A percentile compares a stretch with the other conserved stretches of the same genome.
phyloP scores from a whole-genome alignment of 1,139 yeast genomes.

The Meyerozyma elateridarum region DNA sequence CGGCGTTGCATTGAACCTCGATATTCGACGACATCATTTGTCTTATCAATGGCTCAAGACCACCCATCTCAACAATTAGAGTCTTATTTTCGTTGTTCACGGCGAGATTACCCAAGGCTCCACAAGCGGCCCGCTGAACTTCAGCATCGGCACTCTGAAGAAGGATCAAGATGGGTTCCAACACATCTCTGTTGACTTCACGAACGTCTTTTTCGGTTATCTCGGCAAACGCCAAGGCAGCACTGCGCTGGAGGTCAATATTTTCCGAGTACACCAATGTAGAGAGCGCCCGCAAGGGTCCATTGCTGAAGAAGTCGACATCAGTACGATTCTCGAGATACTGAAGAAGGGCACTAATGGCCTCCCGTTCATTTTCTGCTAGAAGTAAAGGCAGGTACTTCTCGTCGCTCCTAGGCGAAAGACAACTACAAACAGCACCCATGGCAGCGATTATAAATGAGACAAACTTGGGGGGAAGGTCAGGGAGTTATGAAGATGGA shows the following conservation, averaged over 20 bases:
- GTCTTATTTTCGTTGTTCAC: conserved; percentile 93
- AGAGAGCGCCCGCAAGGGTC: conserved; percentile 82
- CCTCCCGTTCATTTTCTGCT: conserved; percentile 97
- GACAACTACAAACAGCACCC: conserved; percentile 70
- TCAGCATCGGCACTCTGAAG: conserved; percentile 87
- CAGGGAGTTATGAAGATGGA: too few relatives aligned
- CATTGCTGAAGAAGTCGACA: conserved; percentile 89
- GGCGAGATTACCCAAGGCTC: conserved; percentile 94
- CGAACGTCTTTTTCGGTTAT: conserved; percentile 94
- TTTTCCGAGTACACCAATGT: conserved; percentile 93
- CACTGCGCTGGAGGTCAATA: conserved; percentile 91
- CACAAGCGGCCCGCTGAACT: conserved; percentile 98
- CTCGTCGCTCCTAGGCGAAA: conserved; percentile 33
- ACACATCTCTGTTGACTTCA: conserved; percentile 83
- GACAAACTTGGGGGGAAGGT: too few relatives aligned
- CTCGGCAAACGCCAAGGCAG: conserved; percentile 98
- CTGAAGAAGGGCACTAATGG: conserved; percentile 83
- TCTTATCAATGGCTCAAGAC: conserved; percentile 89
- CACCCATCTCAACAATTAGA: conserved; percentile 96
- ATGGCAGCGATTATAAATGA: too few relatives aligned
- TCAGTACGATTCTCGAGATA: conserved; percentile 82
- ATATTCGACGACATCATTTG: conserved; percentile 97
- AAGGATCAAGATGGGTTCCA: conserved; percentile 86
- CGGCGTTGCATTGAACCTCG: conserved; percentile 98
- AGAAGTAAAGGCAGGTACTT: conserved; percentile 70